These are phyloP conservation scores for Ananas comosus DNA, from an alignment of 176 grass and related monocot species.

Conservation along the genomic window DNA sequence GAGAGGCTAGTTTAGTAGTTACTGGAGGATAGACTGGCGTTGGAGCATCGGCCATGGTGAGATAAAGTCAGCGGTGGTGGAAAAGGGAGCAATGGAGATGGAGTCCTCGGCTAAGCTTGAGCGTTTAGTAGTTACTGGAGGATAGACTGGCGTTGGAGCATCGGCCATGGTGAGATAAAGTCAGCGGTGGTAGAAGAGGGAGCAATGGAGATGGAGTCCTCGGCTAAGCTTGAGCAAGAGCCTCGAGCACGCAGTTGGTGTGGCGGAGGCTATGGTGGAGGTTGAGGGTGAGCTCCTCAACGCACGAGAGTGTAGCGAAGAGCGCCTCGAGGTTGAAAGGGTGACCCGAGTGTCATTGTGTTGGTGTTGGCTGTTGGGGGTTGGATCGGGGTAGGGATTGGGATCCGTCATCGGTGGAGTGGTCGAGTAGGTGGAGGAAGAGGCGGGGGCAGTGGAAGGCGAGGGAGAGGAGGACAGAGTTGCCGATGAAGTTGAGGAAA, in stretches of 20 bases:
- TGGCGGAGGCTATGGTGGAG: slow-evolving; percentile 59
- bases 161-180: no score
- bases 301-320: slow-evolving; percentile 44
- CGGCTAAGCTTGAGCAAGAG: slow-evolving; percentile 17
- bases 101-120: no score
- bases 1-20: no score
- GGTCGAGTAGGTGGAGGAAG: slow-evolving; percentile 46
- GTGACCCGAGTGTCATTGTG: slow-evolving; percentile 48
- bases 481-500: slow-evolving; percentile 51
- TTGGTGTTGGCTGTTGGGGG: no score
- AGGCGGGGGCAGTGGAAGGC: slow-evolving; percentile 46
- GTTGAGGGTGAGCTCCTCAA: slow-evolving; percentile 70
- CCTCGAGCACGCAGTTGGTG: slow-evolving; percentile 44
- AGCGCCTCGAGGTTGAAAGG: slow-evolving; percentile 35
- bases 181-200: no score
- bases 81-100: no score
- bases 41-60: no score
- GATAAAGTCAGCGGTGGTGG: no score
- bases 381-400: slow-evolving; percentile 15
- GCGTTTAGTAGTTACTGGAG: no score
- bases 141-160: no score
- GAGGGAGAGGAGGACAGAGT: slow-evolving; percentile 35
- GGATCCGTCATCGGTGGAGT: slow-evolving; percentile 28
- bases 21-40: no score
- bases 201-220: no score